A percentile compares a stretch with the other conserved stretches of the same genome.
These are phyloP conservation scores for Salmacisia buchloeana DNA, from an alignment of 1,284 basidiomycete genomes.

Conservation along the genomic window DNA sequence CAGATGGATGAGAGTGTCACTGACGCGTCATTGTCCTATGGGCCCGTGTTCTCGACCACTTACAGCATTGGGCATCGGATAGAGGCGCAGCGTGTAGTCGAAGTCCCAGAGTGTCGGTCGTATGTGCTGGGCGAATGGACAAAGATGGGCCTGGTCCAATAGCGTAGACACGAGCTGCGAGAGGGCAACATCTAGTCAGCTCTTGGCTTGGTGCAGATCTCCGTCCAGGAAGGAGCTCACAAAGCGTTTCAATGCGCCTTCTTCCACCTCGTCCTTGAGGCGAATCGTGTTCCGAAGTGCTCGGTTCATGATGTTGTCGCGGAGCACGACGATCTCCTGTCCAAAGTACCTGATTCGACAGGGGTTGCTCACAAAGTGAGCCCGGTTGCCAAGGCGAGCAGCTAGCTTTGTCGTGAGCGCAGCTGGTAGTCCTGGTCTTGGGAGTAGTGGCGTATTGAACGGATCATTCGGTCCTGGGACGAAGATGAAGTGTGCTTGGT, in stretches of 20 bases:
- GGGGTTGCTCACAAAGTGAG: constrained; percentile 75
- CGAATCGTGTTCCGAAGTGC: constrained; percentile 72
- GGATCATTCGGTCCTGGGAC: constrained; percentile 91
- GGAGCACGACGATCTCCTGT: constrained; percentile 88
- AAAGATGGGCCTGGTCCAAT: constrained; percentile 60
- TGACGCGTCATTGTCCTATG: not conserved
- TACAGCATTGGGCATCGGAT: constrained; percentile 88
- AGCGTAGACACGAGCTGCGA: constrained; percentile 46
- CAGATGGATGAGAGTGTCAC: not conserved
- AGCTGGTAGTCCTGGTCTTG: constrained; percentile 58
- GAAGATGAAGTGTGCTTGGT: constrained; percentile 80
- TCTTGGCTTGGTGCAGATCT: too few relatives aligned
- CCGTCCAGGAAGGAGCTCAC: constrained; percentile 17
- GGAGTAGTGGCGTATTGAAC: constrained; percentile 63
- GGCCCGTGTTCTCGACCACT: too few relatives aligned
- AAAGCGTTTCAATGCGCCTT: constrained; percentile 39
- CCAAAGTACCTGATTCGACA: constrained; percentile 91
- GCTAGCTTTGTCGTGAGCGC: constrained; percentile 60
- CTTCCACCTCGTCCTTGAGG: constrained; percentile 33
- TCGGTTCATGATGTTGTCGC: constrained; percentile 87
- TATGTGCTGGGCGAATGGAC: constrained; percentile 68
- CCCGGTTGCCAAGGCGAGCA: constrained; percentile 19
- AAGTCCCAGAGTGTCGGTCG: constrained; percentile 85
- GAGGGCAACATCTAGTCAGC: not conserved
- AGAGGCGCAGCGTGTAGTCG: constrained; percentile 85